phyloP scores from a whole-genome alignment of 2,329 filamentous ascomycete species.

The Claviceps purpurea region DNA sequence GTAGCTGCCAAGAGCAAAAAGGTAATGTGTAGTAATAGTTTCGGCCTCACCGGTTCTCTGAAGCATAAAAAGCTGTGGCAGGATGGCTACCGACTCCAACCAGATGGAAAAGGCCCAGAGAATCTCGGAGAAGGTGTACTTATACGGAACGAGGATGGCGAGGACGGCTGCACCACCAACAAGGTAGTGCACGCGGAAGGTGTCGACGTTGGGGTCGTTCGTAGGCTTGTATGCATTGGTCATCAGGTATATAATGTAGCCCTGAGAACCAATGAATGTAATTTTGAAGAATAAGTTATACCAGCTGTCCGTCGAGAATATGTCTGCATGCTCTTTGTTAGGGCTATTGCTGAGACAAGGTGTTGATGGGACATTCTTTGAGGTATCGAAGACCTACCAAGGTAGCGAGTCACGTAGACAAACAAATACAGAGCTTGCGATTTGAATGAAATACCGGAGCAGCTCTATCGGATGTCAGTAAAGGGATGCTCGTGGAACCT shows the following conservation, averaged over 20 bases:
- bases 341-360: background rate
- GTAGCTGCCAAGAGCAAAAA: conserved; percentile 86
- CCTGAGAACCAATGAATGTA: conserved; percentile 78
- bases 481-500: background rate
- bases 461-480: conserved; percentile 52
- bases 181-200: conserved; percentile 92
- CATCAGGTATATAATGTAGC: conserved; percentile 97
- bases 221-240: conserved; percentile 94
- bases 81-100: conserved; percentile 91
- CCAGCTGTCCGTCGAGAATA: conserved; percentile 70
- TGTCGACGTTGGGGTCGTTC: conserved; percentile 92
- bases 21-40: conserved; percentile 97
- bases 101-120: conserved; percentile 97
- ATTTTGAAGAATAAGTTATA: conserved; percentile 97
- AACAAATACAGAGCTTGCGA: conserved; percentile 90
- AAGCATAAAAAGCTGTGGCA: conserved; percentile 96
- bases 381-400: conserved; percentile 41
- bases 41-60: conserved; percentile 96
- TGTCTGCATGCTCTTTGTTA: conserved; percentile 38
- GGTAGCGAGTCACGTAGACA: conserved; percentile 87
- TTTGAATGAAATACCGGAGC: conserved; percentile 96
- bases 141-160: conserved; percentile 71
- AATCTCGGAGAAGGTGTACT: conserved; percentile 73
- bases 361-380: background rate
- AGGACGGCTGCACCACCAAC: conserved; percentile 68